Percentiles rank a stretch among this genome's conserved stretches.
phyloP scores from a whole-genome alignment of 805 yeast genomes.

The Lachancea nothofagi region DNA sequence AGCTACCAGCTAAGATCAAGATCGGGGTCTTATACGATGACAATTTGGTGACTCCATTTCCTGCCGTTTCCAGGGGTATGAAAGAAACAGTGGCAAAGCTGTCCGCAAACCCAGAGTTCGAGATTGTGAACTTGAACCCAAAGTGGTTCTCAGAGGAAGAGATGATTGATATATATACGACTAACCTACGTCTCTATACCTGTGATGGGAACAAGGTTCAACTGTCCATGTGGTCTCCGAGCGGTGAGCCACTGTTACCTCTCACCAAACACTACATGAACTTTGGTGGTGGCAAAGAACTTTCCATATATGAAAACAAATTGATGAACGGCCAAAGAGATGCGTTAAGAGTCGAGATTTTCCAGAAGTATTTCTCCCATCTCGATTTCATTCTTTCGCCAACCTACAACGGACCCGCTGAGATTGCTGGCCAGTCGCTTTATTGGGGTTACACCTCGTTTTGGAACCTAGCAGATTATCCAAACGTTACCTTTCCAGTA shows the following conservation, averaged over 20 bases:
- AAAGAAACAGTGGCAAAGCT: conserved; percentile 49
- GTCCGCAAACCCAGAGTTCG: conserved; percentile 48
- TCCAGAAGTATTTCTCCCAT: conserved; percentile 19
- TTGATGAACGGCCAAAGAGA: conserved; percentile 53
- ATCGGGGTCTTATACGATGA: conserved; percentile 62
- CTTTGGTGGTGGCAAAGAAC: conserved; percentile 52
- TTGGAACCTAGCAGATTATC: conserved; percentile 67
- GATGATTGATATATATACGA: conserved; percentile 20
- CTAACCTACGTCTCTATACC: conserved; percentile 40
- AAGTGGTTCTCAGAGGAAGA: conserved; percentile 22
- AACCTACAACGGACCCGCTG: conserved; percentile 66
- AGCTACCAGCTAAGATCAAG: conserved; percentile 41
- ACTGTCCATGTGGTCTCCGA: conserved; percentile 43
- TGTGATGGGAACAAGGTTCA: conserved; percentile 66
- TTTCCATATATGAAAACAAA: conserved; percentile 48
- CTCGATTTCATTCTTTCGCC: conserved; percentile 66
- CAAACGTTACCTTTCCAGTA: conserved; percentile 60
- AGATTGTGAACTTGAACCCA: conserved; percentile 42
- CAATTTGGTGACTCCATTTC: conserved; percentile 60
- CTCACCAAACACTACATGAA: conserved; percentile 58
- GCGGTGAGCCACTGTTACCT: conserved; percentile 67
- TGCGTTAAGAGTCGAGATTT: conserved; percentile 43
- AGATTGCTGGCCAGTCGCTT: conserved; percentile 53
- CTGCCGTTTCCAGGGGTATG: conserved; percentile 57
- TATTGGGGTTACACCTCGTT: conserved; percentile 80